phyloP scores from a whole-genome alignment of 2,329 filamentous ascomycete genomes.

The Trichoderma sp. region DNA sequence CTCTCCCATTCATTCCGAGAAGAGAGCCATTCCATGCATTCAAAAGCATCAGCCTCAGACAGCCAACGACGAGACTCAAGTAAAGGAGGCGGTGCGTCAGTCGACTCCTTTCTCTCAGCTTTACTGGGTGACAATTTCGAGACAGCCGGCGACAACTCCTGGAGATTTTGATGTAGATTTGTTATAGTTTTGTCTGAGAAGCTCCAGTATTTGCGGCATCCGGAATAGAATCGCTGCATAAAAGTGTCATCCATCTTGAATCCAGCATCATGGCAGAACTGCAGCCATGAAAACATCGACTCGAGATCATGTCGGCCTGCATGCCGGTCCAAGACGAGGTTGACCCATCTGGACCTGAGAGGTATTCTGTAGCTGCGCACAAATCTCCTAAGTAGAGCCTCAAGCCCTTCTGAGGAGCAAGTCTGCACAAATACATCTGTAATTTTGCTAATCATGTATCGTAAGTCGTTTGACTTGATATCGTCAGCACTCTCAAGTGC shows the following conservation, averaged over 20 bases:
- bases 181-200: slow-evolving; percentile 31
- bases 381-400: slow-evolving; percentile 30
- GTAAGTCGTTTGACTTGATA: slow-evolving; percentile 25
- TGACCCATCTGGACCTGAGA: slow-evolving; percentile 30
- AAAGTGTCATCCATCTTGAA: slow-evolving; percentile 31
- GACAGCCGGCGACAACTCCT: neutral
- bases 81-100: neutral
- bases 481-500: slow-evolving; percentile 23
- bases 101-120: neutral
- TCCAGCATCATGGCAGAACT: slow-evolving; percentile 32
- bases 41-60: slow-evolving; percentile 13
- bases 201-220: slow-evolving; percentile 35
- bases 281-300: slow-evolving; percentile 32
- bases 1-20: slow-evolving; percentile 29
- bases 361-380: slow-evolving; percentile 28
- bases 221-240: slow-evolving; percentile 28
- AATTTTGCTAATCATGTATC: slow-evolving; percentile 29
- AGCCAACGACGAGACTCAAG: neutral
- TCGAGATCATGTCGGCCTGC: slow-evolving; percentile 31
- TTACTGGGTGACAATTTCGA: neutral
- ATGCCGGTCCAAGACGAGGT: slow-evolving; percentile 32
- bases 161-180: slow-evolving; percentile 17
- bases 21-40: slow-evolving; percentile 17
- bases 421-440: slow-evolving; percentile 35
- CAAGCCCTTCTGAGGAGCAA: slow-evolving; percentile 29